phyloP scores from a whole-genome alignment of 2,329 filamentous ascomycete genomes.

The Zymoseptoria passerinii region DNA sequence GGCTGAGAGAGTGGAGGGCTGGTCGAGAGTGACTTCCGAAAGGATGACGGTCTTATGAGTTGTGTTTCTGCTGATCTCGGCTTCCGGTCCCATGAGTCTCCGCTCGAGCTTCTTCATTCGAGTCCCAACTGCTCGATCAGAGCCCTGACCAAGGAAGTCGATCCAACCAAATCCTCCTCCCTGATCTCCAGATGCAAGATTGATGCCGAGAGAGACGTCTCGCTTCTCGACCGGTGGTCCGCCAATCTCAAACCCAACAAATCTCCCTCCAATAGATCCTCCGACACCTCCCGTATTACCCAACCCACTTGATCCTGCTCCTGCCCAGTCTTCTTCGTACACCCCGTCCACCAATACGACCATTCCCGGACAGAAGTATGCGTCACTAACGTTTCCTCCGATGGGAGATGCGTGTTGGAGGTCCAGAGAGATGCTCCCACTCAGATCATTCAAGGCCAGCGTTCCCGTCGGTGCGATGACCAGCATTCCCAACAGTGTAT shows the following conservation, averaged over 20 bases:
- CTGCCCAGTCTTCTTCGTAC: slow-evolving; percentile 88
- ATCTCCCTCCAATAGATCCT: slow-evolving; percentile 83
- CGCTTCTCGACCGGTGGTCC: slow-evolving; percentile 86
- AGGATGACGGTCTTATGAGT: slow-evolving; percentile 59
- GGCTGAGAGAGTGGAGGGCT: slow-evolving; percentile 70
- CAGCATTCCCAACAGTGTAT: slow-evolving; percentile 80
- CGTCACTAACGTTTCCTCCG: slow-evolving; percentile 41
- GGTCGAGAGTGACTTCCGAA: slow-evolving; percentile 79
- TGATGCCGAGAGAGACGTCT: slow-evolving; percentile 65
- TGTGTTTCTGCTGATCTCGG: slow-evolving; percentile 18
- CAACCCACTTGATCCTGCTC: slow-evolving; percentile 47
- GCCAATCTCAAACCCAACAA: slow-evolving; percentile 82
- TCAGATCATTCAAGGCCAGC: slow-evolving; percentile 75
- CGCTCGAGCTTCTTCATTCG: slow-evolving; percentile 77
- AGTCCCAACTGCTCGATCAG: slow-evolving; percentile 71
- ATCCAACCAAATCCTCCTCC: slow-evolving; percentile 92
- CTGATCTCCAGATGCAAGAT: slow-evolving; percentile 44
- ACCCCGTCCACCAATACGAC: slow-evolving; percentile 88
- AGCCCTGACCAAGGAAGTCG: slow-evolving; percentile 87
- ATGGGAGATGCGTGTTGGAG: slow-evolving; percentile 70
- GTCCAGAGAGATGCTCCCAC: slow-evolving; percentile 79
- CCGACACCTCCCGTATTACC: slow-evolving; percentile 76
- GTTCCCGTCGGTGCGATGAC: slow-evolving; percentile 72
- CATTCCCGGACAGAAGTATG: slow-evolving; percentile 94
- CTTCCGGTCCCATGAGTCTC: slow-evolving; percentile 46